A percentile compares a stretch with the other conserved stretches of the same genome.
phyloP scores from a whole-genome alignment of 1,284 basidiomycete genomes.

The Ustilago curta region DNA sequence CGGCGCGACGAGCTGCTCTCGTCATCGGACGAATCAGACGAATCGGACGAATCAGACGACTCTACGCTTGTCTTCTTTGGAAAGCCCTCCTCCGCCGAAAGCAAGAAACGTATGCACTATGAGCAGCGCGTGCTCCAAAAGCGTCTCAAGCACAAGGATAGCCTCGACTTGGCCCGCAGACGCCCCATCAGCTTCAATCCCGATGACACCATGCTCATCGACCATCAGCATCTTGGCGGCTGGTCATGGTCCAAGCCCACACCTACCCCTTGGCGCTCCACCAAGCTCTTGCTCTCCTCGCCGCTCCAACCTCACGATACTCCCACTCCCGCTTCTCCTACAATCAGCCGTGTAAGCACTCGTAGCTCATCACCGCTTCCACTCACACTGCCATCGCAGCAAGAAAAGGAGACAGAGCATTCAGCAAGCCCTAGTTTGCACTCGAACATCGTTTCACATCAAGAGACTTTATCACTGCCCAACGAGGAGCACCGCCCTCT shows the following conservation, averaged over 20 bases:
- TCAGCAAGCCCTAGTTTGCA: neutral
- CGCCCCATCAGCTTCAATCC: slow-evolving; percentile 51
- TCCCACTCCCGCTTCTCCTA: slow-evolving; percentile 19
- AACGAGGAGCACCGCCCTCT: neutral
- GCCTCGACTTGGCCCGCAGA: slow-evolving; percentile 43
- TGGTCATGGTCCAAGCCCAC: slow-evolving; percentile 34
- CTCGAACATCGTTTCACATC: neutral
- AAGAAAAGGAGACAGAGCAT: neutral
- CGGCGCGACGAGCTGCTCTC: slow-evolving; percentile 24
- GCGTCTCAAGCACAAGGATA: slow-evolving; percentile 50
- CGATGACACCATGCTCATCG: slow-evolving; percentile 50
- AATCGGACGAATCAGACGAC: slow-evolving; percentile 45
- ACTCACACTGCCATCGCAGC: neutral
- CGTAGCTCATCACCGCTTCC: slow-evolving; percentile 15
- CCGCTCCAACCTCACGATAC: neutral
- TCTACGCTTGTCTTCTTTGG: slow-evolving; percentile 52
- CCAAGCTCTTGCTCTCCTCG: slow-evolving; percentile 11
- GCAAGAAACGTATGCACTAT: slow-evolving; percentile 50
- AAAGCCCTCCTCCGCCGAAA: slow-evolving; percentile 45
- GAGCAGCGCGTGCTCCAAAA: slow-evolving; percentile 46
- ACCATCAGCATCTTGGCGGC: slow-evolving; percentile 18
- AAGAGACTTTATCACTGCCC: neutral
- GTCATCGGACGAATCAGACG: slow-evolving; percentile 44
- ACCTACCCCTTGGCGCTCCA: slow-evolving; percentile 14
- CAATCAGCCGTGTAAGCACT: slow-evolving; percentile 4